Base-by-base conservation (phyloP, 352 stramenopile genomes). In the Pythium rhizo-oryzae region DNA sequence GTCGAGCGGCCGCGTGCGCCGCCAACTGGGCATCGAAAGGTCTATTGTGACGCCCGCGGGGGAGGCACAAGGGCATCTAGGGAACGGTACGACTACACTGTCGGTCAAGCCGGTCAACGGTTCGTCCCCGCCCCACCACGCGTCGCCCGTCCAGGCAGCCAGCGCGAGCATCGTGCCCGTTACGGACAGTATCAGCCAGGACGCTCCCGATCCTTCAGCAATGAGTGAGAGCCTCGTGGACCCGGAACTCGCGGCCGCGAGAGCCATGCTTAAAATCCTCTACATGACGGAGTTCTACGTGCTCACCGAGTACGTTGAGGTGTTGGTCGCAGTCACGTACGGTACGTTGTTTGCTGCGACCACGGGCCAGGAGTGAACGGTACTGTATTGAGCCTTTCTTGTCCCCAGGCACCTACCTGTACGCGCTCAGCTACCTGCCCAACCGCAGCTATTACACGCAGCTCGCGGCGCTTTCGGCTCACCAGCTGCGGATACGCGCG, bases 221-320 rank as follows among this genome's bases (percentile, higher is more conserved):
- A 33, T 6, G 28, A 2, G 28, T 9, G 37, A 11, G 2, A 43
- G 37, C 37, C 11, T 16, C 37, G 9, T 9, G 37, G 37, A 51
- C 37, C 49, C n/a, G 24, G 49, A 55, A 8, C 24, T 58, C 23
- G n/a, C 47, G 46, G n/a, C 37, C 19, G 33, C 37, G 5, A 53
- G 23, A 19, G 35, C 18, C 7, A 21, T 41, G n/a, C 62, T 69
- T 18, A 57, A 62, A 16, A 35, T 69, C 0, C 28, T 69, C 13
- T 53, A 62, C 37, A 69, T 69, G 62, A 58, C 33, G 39, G 62
- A 69, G 62, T 69, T 69, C n/a, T 69, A 62, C 33, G 28, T 69
- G 24, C 62, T 69, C 44, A 62, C 59, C 35, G 52, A 69, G 44
- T 69, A 80, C n/a, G 64, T 62, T 18, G 35, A 49, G 8, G 59